Evolutionary conservation across 2,329 filamentous ascomycete genomes (phyloP).

Genomic region (Raffaelea arxii): DNA sequence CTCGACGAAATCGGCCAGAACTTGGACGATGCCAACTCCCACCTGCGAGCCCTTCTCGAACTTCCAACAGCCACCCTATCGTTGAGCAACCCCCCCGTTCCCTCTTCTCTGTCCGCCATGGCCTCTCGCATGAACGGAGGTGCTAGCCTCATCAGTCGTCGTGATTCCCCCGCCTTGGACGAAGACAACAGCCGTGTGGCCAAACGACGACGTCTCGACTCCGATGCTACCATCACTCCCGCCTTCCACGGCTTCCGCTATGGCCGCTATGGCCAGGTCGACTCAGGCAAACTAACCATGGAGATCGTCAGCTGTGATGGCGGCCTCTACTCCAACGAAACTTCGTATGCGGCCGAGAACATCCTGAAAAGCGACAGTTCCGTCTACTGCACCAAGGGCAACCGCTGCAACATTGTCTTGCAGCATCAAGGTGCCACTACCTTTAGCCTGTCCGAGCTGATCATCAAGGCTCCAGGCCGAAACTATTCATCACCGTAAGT

Average conservation of each 20-base stretch:
- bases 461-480: conserved; percentile 74
- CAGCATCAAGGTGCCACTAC: conserved; percentile 70
- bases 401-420: conserved; percentile 77
- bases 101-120: not conserved
- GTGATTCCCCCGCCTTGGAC: conserved; percentile 6
- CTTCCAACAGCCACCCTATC: conserved; percentile 11
- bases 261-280: conserved; percentile 78
- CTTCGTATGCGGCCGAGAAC: conserved; percentile 62
- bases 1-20: conserved; percentile 15
- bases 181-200: conserved; percentile 34
- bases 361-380: conserved; percentile 72
- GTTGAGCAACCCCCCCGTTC: not conserved
- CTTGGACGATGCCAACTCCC: conserved; percentile 32
- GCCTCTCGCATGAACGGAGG: not conserved
- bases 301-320: conserved; percentile 86
- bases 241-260: conserved; percentile 59
- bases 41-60: conserved; percentile 33
- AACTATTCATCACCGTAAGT: conserved; percentile 83
- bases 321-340: conserved; percentile 55
- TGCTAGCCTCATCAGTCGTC: conserved; percentile 4
- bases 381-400: conserved; percentile 86
- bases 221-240: conserved; percentile 40
- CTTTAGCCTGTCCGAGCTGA: conserved; percentile 75
- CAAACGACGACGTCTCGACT: conserved; percentile 63
- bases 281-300: conserved; percentile 72